Evolutionary conservation across 2,329 filamentous ascomycete genomes (phyloP).

Genomic region (Pseudogymnoascus sp.): DNA sequence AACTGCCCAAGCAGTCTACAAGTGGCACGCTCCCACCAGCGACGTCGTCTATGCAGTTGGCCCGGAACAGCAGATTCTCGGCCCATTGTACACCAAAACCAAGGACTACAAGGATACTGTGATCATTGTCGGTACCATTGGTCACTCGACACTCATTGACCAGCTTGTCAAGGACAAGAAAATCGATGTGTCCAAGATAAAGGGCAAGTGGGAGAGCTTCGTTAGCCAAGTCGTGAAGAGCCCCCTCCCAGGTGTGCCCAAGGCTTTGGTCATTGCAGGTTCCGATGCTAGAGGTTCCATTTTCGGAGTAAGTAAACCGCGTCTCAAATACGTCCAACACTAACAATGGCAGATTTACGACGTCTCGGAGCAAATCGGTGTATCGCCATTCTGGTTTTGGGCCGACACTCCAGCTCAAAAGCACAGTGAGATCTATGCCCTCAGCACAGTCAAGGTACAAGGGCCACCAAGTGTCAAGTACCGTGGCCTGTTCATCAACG

Average conservation of each 20-base stretch:
- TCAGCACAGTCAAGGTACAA: conserved; percentile 41
- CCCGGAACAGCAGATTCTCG: conserved; percentile 38
- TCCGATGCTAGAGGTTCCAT: conserved; percentile 62
- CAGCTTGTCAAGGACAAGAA: conserved; percentile 48
- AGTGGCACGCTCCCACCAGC: background rate
- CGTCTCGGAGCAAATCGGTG: conserved; percentile 37
- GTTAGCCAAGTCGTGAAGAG: conserved; percentile 51
- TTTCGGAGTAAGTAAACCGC: conserved; percentile 47
- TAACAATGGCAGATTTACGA: background rate
- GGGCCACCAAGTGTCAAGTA: conserved; percentile 50
- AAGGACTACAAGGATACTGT: conserved; percentile 28
- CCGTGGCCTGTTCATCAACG: conserved; percentile 54
- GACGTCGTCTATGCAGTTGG: conserved; percentile 35
- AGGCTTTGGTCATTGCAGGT: conserved; percentile 61
- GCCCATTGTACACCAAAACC: conserved; percentile 42
- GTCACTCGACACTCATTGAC: conserved; percentile 57
- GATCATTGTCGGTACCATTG: conserved; percentile 64
- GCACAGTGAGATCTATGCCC: conserved; percentile 42
- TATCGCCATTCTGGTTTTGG: conserved; percentile 58
- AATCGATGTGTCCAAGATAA: conserved; percentile 50
- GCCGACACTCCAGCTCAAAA: conserved; percentile 46
- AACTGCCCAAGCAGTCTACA: conserved; percentile 1
- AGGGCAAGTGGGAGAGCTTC: conserved; percentile 66
- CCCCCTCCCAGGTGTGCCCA: conserved; percentile 49
- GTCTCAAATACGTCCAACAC: background rate